These are phyloP conservation scores for Amanita phalloides DNA, from an alignment of 768 basidiomycete genomes.

Conservation along the genomic window DNA sequence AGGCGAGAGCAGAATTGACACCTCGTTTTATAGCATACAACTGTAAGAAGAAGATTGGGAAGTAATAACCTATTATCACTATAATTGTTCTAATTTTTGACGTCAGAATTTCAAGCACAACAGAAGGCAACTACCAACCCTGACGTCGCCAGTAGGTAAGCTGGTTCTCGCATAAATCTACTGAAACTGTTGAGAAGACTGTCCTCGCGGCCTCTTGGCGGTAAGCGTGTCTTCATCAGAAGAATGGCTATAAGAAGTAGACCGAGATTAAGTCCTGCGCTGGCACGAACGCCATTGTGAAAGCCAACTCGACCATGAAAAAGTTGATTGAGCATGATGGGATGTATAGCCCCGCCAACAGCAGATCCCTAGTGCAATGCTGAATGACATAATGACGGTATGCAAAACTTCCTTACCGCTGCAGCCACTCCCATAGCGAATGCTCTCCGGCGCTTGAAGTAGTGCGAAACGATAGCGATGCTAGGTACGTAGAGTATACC, in stretches of 20 bases:
- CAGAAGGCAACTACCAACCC: constrained; percentile 18
- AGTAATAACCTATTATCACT: constrained; percentile 30
- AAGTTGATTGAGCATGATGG: constrained; percentile 50
- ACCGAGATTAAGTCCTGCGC: constrained; percentile 29
- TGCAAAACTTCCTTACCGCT: constrained; percentile 12
- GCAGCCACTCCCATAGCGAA: constrained; percentile 24
- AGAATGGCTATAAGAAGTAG: constrained; percentile 25
- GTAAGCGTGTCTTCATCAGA: constrained; percentile 33
- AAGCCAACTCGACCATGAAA: constrained; percentile 37
- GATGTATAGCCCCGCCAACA: constrained; percentile 48
- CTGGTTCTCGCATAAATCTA: constrained; percentile 29
- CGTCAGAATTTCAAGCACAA: not conserved
- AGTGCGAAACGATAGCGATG: constrained; percentile 25
- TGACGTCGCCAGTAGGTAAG: constrained; percentile 31
- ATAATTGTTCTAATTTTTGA: constrained; percentile 18
- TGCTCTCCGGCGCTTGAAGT: constrained; percentile 23
- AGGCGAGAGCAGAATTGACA: constrained; percentile 34
- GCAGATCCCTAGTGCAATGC: constrained; percentile 30
- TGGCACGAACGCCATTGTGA: constrained; percentile 41
- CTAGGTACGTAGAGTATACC: constrained; percentile 42
- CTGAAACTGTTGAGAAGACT: constrained; percentile 18
- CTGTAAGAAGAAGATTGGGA: constrained; percentile 48
- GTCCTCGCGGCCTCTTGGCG: constrained; percentile 20
- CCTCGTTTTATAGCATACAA: constrained; percentile 38
- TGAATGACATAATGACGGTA: not conserved